Base-by-base conservation (phyloP, 2,329 filamentous ascomycete genomes). In the Botrytis tulipae region DNA sequence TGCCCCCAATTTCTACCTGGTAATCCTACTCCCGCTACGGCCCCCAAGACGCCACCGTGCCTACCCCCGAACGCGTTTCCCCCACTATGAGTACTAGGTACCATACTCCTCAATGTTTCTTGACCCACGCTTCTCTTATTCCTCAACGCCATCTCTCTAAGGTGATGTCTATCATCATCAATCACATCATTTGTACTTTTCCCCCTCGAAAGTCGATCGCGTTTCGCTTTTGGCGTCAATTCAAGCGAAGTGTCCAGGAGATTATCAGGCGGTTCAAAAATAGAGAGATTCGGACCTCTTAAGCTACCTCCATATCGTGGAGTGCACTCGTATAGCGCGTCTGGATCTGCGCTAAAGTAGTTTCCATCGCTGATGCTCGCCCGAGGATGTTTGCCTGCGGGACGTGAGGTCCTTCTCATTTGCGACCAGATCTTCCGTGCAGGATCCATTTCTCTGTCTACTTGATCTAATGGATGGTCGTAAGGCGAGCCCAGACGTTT, bases 341-440 rank as follows among this genome's bases (percentile, higher is more conserved):
- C 72, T 25, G 63, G 66, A n/a, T 60, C 66, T 12, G 76, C 68
- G 22, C 69, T 75, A 44, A 73, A 76, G 44, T 76, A 78, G 44
- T 78, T 76, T 46, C 78, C 76, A 9, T 76, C 76, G 61, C 74
- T 76, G 46, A 79, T 73, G 40, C 75, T 78, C 4, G 61, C 73
- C 44, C 77, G 74, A 6, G 62, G 70, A 66, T 78, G 74, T 14
- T 70, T 74, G 62, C 73, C 69, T n/a, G 73, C 62, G 18, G 70
- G 65, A 16, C 78, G 76, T n/a, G 79, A 81, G 35, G 54, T 74
- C 5, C 74, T 74, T 35, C 79, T 77, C 78, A 81, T 80, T 59
- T 80, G 75, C 37, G 75, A 77, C 80, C 80, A 81, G 18, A 81
- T 81, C 61, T 79, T 78, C 25, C 79, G 75, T 46, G 80, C 80